These are phyloP conservation scores for Fomitopsis pinicola DNA, from an alignment of 1,284 basidiomycete genomes.

Conservation along the genomic window DNA sequence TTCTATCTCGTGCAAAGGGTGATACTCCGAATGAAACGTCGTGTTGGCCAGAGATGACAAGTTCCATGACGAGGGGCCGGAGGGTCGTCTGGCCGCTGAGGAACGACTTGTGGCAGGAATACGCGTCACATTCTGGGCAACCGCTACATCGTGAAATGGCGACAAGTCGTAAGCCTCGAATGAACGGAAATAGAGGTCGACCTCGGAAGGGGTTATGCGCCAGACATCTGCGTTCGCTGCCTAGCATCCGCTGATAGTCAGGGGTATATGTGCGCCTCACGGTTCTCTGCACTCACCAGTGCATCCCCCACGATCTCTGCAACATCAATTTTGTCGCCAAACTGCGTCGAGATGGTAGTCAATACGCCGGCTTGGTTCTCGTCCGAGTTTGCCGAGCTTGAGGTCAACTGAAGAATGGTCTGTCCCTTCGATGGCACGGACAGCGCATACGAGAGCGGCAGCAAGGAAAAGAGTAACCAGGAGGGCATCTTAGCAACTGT, in stretches of 20 bases:
- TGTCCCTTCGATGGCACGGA: not conserved
- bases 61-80: conserved; percentile 17
- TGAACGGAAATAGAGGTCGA: conserved; percentile 15
- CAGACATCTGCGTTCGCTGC: conserved; percentile 24
- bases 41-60: conserved; percentile 28
- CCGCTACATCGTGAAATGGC: not conserved
- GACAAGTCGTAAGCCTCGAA: conserved; percentile 1
- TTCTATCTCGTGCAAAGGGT: conserved; percentile 49
- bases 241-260: conserved; percentile 9
- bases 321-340: conserved; percentile 2
- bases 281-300: conserved; percentile 11
- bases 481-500: not conserved
- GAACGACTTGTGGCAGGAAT: not conserved
- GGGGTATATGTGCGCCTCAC: not conserved
- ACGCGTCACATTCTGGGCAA: conserved; percentile 9
- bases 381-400: not conserved
- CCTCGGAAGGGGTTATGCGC: conserved; percentile 21
- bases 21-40: conserved; percentile 49
- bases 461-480: not conserved
- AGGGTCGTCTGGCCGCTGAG: not conserved
- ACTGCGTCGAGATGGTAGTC: conserved; percentile 7
- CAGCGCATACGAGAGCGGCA: not conserved
- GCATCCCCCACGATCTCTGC: conserved; percentile 12
- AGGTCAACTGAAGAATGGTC: not conserved
- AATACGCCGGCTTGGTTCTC: conserved; percentile 3